Evolutionary conservation across 148 eudicot genomes (phyloP), one percentile per base, ranked within the genome.

Genomic region (Chenopodium suecicum): DNA sequence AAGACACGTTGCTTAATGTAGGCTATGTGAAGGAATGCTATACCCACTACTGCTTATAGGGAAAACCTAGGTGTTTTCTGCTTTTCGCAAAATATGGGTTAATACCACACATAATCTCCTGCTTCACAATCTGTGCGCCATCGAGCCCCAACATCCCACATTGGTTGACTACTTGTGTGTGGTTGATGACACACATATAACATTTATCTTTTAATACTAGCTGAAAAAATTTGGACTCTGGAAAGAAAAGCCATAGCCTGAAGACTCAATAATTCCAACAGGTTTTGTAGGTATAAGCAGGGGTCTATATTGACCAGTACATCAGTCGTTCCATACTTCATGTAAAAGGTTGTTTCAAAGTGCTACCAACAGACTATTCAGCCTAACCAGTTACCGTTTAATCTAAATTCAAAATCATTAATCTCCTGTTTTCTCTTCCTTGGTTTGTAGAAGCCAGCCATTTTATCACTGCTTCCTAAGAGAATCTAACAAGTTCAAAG

Each of bases 211-310:
- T 73, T 44, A 2, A n/a, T 47, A 71, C 8, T 34, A 37, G n/a
- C 48, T 7, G 25, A 71, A 71, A 37, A 41, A 4, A 4, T 41
- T 41, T 20, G 13, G 23, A 41, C 44, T 44, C 74, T 31, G n/a
- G 74, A 41, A 71, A 71, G 54, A 10, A 73, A 73, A 47, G 75
- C 16, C 56, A 73, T 9, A 73, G 75, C 17, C 22, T 73, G 56
- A 46, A 73, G 14, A n/a, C 29, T 56, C 29, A 22, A 73, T 47
- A 22, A 41, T 23, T 20, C 52, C 29, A 47, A 44, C 58, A 41
- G 14, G 14, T 47, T 9, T 46, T 22, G 34, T 37, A n/a, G 74
- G 52, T 10, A 41, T 71, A 71, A 71, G 52, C 50, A 7, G 50
- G 74, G 50, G 10, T 9, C 41, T 4, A 44, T 1, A 54, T 54